phyloP scores from a whole-genome alignment of 345 rosid species.

The Bruguiera sexangula region DNA sequence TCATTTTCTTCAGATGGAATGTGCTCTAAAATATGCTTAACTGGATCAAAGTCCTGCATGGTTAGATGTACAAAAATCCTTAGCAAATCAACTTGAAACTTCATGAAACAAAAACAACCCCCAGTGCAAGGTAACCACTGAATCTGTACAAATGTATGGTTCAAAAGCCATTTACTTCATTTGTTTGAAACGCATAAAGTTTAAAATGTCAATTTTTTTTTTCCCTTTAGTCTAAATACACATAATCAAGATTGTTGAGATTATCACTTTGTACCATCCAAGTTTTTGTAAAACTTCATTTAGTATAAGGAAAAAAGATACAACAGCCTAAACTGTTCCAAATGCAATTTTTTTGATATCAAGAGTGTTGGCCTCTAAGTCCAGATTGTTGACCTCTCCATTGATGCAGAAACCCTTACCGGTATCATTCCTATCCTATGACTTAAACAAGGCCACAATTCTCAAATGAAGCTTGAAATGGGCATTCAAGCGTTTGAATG shows the following conservation, averaged over 20 bases:
- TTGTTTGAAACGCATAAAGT: no score
- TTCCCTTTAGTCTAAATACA: not conserved
- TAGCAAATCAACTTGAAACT: conserved; percentile 17
- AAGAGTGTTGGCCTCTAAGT: no score
- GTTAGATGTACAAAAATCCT: conserved; percentile 5
- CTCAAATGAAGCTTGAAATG: no score
- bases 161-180: not conserved
- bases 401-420: no score
- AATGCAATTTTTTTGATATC: no score
- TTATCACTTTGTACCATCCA: not conserved
- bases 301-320: no score
- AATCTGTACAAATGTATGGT: not conserved
- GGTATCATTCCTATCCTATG: no score
- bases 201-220: no score
- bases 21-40: conserved; percentile 72
- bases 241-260: not conserved
- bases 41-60: conserved; percentile 86
- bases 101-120: not conserved
- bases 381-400: no score
- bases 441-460: no score
- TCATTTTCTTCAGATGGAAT: conserved; percentile 68
- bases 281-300: not conserved
- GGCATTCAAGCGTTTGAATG: no score
- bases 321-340: no score
- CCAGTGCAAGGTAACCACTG: not conserved